Evolutionary conservation across 2,329 filamentous ascomycete species (phyloP), one percentile per base, ranked within the genome.

Genomic region (Fusarium penzigii): DNA sequence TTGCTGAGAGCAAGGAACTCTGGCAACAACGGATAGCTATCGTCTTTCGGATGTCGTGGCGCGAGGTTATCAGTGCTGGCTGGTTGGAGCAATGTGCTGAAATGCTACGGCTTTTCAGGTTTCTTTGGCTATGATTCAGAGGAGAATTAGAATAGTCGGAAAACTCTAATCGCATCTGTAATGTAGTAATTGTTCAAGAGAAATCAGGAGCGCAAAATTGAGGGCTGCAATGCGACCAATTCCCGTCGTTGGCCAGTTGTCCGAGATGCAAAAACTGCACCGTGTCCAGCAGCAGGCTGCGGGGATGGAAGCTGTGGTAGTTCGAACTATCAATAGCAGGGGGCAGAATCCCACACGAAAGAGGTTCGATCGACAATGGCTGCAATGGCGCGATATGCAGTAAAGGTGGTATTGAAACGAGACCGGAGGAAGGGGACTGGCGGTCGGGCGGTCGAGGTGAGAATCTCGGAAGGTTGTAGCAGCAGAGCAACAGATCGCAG

Each of bases 171-270:
- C 32, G 74, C 73, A 61, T 79, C 77, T 48, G 75, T 64, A 62
- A 76, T 79, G 63, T 76, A 69, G 51, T 74, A 76, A 45, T 73
- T 72, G 39, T 71, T 71, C 40, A 61, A 55, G 57, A 72, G 52
- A 68, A 63, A 48, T 56, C 66, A 17, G 68, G 65, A 50, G 68
- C 67, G 55, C 64, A 67, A 62, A 64, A 43, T 62, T 55, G 63
- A 59, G 42, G 61, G 10, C 58, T 43, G 77, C 78, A 38, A 72
- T 68, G 57, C 71, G 75, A 53, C 75, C 82, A 40, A 79, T 82
- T 9, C 70, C 65, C 46, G 79, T 80, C 17, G 73, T 70, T 40
- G 79, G 81, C 78, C 78, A 81, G 63, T 78, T 75, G 63, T 82
- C 78, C 54, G 78, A 71, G 56, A 76, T 77, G 64, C 75, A 76